phyloP scores from a whole-genome alignment of 805 yeast genomes.

The Ogataea zsoltii region DNA sequence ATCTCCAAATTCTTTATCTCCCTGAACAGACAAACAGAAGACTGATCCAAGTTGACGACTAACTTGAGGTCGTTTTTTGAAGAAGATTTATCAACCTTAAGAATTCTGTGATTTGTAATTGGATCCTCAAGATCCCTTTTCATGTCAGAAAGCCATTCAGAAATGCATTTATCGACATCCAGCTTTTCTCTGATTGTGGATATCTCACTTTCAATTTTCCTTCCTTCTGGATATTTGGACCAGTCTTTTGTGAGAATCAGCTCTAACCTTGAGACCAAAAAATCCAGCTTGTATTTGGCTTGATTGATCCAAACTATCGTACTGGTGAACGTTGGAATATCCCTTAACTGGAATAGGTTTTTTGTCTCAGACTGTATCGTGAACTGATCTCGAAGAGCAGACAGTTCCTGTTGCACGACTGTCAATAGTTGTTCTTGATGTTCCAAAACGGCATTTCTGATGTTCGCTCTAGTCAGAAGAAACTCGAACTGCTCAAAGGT shows the following conservation, averaged over 20 bases:
- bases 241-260: constrained; percentile 60
- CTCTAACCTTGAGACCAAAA: constrained; percentile 46
- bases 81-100: constrained; percentile 36
- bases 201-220: constrained; percentile 54
- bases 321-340: constrained; percentile 49
- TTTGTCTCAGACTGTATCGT: constrained; percentile 35
- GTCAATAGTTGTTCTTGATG: constrained; percentile 53
- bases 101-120: constrained; percentile 27
- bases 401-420: constrained; percentile 49
- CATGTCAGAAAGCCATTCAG: constrained; percentile 46
- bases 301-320: constrained; percentile 55
- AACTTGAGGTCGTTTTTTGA: constrained; percentile 31
- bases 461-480: constrained; percentile 51
- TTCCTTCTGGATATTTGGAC: constrained; percentile 67
- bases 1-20: constrained; percentile 54
- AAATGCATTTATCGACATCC: constrained; percentile 42
- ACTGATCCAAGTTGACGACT: constrained; percentile 52
- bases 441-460: constrained; percentile 59
- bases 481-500: constrained; percentile 50
- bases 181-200: constrained; percentile 45
- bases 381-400: constrained; percentile 40
- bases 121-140: constrained; percentile 13
- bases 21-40: constrained; percentile 43
- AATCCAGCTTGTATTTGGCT: constrained; percentile 43
- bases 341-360: constrained; percentile 40